Percentiles rank a stretch among this genome's conserved stretches.
Conservation (phyloP, 768 basidiomycete species). For the Phaeotremella skinneri region DNA sequence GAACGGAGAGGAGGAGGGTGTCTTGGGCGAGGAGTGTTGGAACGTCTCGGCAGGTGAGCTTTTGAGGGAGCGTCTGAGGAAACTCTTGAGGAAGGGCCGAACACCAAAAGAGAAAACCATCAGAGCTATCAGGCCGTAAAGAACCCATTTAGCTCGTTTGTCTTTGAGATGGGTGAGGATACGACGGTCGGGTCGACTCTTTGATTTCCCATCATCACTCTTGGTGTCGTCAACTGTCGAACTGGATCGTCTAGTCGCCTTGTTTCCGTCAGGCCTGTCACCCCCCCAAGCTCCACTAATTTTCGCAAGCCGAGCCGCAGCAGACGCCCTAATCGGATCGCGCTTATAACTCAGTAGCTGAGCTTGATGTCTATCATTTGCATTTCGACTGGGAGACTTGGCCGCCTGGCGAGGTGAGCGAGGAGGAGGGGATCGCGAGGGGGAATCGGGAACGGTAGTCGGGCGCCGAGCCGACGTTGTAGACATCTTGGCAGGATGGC, state of each 20-base stretch:
- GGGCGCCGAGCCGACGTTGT: too few relatives aligned
- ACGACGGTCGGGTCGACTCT: background rate
- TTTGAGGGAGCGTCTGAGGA: background rate
- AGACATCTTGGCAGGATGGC: background rate
- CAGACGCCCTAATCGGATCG: background rate
- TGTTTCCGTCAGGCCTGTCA: background rate
- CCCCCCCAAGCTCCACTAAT: background rate
- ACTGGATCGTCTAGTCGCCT: background rate
- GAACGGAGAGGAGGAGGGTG: background rate
- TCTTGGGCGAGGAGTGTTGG: background rate
- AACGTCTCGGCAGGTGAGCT: too few relatives aligned
- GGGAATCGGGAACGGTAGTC: too few relatives aligned
- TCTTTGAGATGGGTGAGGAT: background rate
- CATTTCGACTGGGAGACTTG: too few relatives aligned
- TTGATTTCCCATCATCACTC: background rate
- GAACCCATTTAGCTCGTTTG: background rate
- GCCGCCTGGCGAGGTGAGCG: too few relatives aligned
- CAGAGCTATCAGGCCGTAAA: background rate
- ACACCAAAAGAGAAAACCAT: background rate
- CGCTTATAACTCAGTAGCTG: background rate
- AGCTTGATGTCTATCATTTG: slow-evolving; percentile 4
- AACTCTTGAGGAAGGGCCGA: background rate
- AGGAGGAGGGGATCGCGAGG: too few relatives aligned
- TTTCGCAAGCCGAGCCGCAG: background rate
- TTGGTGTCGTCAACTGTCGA: background rate